These are phyloP conservation scores for Blumeriella jaapii DNA, from an alignment of 2,329 filamentous ascomycete species.

Conservation along the genomic window DNA sequence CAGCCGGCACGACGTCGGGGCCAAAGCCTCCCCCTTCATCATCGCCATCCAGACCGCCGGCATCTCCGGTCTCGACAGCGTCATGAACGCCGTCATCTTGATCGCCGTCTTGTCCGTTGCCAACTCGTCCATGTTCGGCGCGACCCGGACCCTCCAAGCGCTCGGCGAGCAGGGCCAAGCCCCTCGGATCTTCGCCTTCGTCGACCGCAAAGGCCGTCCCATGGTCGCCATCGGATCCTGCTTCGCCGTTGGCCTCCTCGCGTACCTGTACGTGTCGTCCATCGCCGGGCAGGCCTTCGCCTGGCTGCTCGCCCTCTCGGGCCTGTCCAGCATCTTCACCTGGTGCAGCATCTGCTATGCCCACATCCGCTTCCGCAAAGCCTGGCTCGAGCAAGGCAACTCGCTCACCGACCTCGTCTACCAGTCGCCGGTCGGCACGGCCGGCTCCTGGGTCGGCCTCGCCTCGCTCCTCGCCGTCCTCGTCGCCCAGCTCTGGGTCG, in stretches of 20 bases:
- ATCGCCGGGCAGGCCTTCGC: slow-evolving; percentile 50
- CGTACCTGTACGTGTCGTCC: slow-evolving; percentile 59
- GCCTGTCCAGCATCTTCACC: slow-evolving; percentile 63
- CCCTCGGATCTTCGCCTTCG: slow-evolving; percentile 64
- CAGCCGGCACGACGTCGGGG: slow-evolving; percentile 46
- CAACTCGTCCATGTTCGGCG: slow-evolving; percentile 85
- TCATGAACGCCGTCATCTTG: slow-evolving; percentile 92
- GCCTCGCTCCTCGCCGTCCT: slow-evolving; percentile 36
- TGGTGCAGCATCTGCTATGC: slow-evolving; percentile 76
- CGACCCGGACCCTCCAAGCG: slow-evolving; percentile 78
- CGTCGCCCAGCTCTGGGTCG: slow-evolving; percentile 60
- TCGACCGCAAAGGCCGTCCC: slow-evolving; percentile 72
- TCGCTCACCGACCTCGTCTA: slow-evolving; percentile 53
- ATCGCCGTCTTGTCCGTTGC: slow-evolving; percentile 83
- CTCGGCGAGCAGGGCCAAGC: slow-evolving; percentile 82
- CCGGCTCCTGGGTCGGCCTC: slow-evolving; percentile 51
- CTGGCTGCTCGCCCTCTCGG: slow-evolving; percentile 70
- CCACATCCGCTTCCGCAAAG: slow-evolving; percentile 80
- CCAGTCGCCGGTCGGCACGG: slow-evolving; percentile 44
- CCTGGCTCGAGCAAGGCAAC: slow-evolving; percentile 55
- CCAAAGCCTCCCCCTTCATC: slow-evolving; percentile 79
- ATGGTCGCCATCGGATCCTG: slow-evolving; percentile 60
- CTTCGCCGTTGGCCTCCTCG: slow-evolving; percentile 56
- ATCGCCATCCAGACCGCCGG: slow-evolving; percentile 81
- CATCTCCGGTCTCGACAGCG: slow-evolving; percentile 67